A percentile compares a stretch with the other conserved stretches of the same genome.
Conservation (phyloP, 768 basidiomycete species). For the Nevesoporus exiguus region DNA sequence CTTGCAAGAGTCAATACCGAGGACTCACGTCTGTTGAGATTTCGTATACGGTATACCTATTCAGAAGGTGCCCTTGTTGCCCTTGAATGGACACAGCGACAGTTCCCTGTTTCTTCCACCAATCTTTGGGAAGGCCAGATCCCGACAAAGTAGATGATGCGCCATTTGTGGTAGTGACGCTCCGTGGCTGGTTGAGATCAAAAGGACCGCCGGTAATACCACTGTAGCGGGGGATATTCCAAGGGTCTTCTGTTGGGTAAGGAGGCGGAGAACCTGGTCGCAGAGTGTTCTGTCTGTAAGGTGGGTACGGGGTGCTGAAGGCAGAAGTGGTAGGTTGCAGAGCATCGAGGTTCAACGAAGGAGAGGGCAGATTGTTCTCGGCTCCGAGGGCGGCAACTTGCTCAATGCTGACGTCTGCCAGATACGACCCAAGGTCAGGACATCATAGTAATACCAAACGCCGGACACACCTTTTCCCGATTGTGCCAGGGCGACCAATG, state of each 20-base stretch:
- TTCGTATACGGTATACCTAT: conserved; percentile 83
- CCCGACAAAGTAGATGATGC: conserved; percentile 61
- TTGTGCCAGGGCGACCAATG: conserved; percentile 84
- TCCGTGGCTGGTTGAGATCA: conserved; percentile 25
- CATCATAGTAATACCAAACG: background rate
- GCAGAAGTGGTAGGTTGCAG: conserved; percentile 53
- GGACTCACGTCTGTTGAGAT: conserved; percentile 70
- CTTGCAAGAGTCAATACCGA: background rate
- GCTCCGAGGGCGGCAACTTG: conserved; percentile 74
- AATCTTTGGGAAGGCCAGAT: conserved; percentile 70
- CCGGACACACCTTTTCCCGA: conserved; percentile 59
- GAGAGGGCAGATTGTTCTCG: conserved; percentile 76
- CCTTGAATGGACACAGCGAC: conserved; percentile 73
- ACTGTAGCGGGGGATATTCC: conserved; percentile 43
- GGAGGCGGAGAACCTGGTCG: conserved; percentile 43
- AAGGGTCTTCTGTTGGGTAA: conserved; percentile 67
- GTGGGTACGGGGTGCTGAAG: conserved; percentile 39
- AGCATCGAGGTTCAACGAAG: conserved; percentile 59
- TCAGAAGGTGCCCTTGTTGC: conserved; percentile 89
- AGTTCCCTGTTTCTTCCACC: conserved; percentile 83
- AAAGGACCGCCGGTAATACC: conserved; percentile 31
- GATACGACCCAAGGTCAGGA: background rate
- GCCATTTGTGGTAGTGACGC: conserved; percentile 36
- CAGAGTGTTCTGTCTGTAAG: conserved; percentile 45
- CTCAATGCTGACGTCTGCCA: conserved; percentile 73